Percentiles rank a stretch among this genome's conserved stretches.
Evolutionary conservation across 495 filamentous ascomycete species (phyloP).

Genomic region (Aspergillus bridgeri): DNA sequence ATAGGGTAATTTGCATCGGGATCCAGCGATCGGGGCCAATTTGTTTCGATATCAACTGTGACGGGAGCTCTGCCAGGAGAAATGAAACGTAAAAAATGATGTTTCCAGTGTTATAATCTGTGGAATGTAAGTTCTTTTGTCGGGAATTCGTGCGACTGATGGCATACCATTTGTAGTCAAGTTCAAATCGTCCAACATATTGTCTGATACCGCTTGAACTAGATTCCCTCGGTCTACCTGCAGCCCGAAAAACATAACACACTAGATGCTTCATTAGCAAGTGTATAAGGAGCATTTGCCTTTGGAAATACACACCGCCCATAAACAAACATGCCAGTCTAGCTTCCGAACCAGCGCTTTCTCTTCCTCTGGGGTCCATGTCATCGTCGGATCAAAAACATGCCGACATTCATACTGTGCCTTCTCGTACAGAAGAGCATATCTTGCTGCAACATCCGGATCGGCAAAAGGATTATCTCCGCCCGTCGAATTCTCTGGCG

Average conservation of each 20-base stretch:
- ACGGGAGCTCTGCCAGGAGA: constrained; percentile 61
- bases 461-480: constrained; percentile 40
- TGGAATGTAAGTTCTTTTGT: constrained; percentile 43
- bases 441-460: constrained; percentile 43
- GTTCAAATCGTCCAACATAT: constrained; percentile 51
- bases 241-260: constrained; percentile 61
- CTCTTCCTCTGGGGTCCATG: constrained; percentile 55
- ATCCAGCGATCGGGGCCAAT: constrained; percentile 78
- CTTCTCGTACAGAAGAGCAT: constrained; percentile 45
- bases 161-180: constrained; percentile 49
- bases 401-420: constrained; percentile 53
- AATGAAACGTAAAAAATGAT: constrained; percentile 52
- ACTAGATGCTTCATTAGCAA: constrained; percentile 21
- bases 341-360: constrained; percentile 48
- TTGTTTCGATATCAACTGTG: constrained; percentile 62
- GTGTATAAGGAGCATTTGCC: background rate
- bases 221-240: constrained; percentile 59
- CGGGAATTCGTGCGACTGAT: constrained; percentile 48
- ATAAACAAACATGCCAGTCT: constrained; percentile 50
- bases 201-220: constrained; percentile 52
- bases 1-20: constrained; percentile 68
- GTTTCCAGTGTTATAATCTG: constrained; percentile 32
- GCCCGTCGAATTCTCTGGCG: background rate
- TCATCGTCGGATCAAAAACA: constrained; percentile 50
- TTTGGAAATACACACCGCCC: constrained; percentile 41